phyloP scores from a whole-genome alignment of 345 rosid genomes.

The Lumnitzera racemosa region DNA sequence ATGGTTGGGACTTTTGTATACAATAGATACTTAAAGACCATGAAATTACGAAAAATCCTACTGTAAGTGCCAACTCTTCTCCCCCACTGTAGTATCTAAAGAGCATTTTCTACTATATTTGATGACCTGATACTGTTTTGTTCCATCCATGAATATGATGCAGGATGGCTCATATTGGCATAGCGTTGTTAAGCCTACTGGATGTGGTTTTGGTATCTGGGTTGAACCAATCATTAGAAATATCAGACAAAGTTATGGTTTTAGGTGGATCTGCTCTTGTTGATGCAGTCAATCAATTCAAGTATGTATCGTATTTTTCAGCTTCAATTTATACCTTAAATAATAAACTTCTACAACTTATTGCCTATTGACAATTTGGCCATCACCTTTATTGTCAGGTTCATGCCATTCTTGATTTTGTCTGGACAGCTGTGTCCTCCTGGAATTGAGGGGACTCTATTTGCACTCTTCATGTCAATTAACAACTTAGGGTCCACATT shows the following conservation, averaged over 20 bases:
- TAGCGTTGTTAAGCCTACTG: slow-evolving; percentile 51
- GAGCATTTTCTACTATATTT: background rate
- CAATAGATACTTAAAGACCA: slow-evolving; percentile 58
- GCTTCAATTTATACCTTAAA: slow-evolving; percentile 5
- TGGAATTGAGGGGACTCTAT: slow-evolving; percentile 91
- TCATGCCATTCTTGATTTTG: slow-evolving; percentile 95
- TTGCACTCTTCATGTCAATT: slow-evolving; percentile 95
- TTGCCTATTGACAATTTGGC: background rate
- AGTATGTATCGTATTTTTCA: slow-evolving; percentile 29
- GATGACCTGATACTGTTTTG: slow-evolving; percentile 2
- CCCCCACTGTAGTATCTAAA: slow-evolving; percentile 2
- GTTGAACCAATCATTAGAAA: slow-evolving; percentile 40
- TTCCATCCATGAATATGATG: slow-evolving; percentile 16
- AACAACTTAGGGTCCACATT: slow-evolving; percentile 81
- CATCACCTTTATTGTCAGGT: slow-evolving; percentile 32
- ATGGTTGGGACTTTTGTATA: slow-evolving; percentile 80
- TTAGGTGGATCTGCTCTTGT: slow-evolving; percentile 80
- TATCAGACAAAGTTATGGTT: slow-evolving; percentile 87
- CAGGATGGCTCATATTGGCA: slow-evolving; percentile 80
- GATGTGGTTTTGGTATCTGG: slow-evolving; percentile 73
- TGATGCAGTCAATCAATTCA: slow-evolving; percentile 94
- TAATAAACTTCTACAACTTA: background rate
- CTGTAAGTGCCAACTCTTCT: slow-evolving; percentile 33
- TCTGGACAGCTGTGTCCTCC: slow-evolving; percentile 97
- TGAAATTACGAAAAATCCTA: slow-evolving; percentile 77